Conservation (phyloP, 257 asterid genomes). For the Jaltomata sinuosa region DNA sequence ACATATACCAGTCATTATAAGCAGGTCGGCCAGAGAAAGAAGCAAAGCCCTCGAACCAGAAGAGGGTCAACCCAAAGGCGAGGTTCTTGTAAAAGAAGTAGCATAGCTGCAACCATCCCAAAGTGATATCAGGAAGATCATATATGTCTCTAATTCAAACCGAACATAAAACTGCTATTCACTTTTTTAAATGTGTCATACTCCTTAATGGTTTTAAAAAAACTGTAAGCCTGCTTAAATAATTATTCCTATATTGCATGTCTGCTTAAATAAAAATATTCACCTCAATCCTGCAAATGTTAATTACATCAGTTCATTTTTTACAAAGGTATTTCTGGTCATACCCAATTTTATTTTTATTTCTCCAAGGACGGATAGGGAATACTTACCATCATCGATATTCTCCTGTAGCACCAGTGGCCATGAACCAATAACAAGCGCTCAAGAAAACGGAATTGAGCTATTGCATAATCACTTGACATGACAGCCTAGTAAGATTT, state of each 20-base stretch:
- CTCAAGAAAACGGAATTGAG: slow-evolving; percentile 91
- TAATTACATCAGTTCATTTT: background rate
- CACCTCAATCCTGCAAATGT: background rate
- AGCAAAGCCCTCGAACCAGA: slow-evolving; percentile 88
- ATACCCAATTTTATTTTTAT: background rate
- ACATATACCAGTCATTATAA: slow-evolving; percentile 90
- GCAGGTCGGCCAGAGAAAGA: slow-evolving; percentile 97
- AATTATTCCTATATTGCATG: background rate
- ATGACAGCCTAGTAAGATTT: slow-evolving; percentile 66
- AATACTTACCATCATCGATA: slow-evolving; percentile 75
- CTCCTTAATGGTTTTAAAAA: background rate
- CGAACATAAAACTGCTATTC: background rate
- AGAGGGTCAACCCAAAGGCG: slow-evolving; percentile 87
- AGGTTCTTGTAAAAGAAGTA: slow-evolving; percentile 97
- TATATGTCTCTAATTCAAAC: background rate
- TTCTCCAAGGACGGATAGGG: background rate
- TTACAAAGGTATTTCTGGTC: background rate
- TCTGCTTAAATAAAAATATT: background rate
- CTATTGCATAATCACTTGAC: slow-evolving; percentile 90
- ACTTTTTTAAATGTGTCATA: background rate
- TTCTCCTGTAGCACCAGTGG: slow-evolving; percentile 98
- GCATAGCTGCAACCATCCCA: slow-evolving; percentile 57
- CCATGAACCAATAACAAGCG: slow-evolving; percentile 90
- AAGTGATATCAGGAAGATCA: background rate
- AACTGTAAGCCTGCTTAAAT: background rate